These are phyloP conservation scores for Gamsiella multidivaricata DNA, from an alignment of 192 early-diverging fungal genomes.

Conservation along the genomic window DNA sequence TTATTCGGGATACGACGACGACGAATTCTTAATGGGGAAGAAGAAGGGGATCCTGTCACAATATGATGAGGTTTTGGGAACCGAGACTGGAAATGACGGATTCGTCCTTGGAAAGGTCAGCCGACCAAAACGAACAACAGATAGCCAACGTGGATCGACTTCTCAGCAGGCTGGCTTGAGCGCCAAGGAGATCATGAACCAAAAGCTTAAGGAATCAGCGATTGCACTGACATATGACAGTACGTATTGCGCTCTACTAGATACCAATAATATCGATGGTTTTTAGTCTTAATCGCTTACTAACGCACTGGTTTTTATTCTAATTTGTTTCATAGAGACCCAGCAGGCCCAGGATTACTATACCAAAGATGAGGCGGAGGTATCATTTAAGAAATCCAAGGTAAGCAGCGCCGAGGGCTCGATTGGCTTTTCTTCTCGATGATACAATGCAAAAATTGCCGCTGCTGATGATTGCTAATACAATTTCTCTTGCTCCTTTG, in stretches of 20 bases:
- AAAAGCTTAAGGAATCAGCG: slow-evolving; percentile 52
- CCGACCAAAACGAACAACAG: slow-evolving; percentile 5
- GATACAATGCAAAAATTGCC: no score
- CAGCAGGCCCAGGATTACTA: slow-evolving; percentile 89
- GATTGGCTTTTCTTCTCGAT: no score
- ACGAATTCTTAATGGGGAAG: slow-evolving; percentile 66
- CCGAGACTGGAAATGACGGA: slow-evolving; percentile 28
- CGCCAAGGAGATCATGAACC: slow-evolving; percentile 46
- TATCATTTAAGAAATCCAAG: slow-evolving; percentile 85
- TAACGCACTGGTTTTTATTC: neutral
- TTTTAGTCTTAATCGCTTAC: neutral
- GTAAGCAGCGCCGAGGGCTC: slow-evolving; percentile 60
- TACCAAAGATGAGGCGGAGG: slow-evolving; percentile 84
- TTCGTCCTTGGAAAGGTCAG: slow-evolving; percentile 48
- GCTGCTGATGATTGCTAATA: no score
- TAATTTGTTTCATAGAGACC: slow-evolving; percentile 47
- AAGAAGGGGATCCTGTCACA: slow-evolving; percentile 73
- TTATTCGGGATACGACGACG: slow-evolving; percentile 82
- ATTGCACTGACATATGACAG: slow-evolving; percentile 67
- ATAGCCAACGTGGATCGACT: neutral
- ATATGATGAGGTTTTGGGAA: slow-evolving; percentile 80
- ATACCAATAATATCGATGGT: neutral
- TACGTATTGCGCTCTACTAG: slow-evolving; percentile 15
- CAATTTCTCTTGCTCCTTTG: no score
- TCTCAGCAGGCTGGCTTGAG: slow-evolving; percentile 4